Base-by-base conservation (phyloP, 2,329 filamentous ascomycete genomes). In the Fusarium compactum region DNA sequence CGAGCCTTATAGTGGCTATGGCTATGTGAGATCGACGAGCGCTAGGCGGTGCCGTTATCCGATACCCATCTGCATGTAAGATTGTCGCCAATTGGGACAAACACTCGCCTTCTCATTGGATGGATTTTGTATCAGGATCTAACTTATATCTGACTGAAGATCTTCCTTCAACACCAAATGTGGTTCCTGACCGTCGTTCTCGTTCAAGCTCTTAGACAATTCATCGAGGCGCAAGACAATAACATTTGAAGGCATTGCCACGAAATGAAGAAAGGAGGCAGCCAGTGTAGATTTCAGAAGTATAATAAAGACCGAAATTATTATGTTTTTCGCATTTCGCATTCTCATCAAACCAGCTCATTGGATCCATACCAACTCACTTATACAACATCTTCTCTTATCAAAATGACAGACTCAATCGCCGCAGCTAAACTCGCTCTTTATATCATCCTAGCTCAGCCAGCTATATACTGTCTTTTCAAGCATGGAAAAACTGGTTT, bases 401-500 rank as follows among this genome's bases (percentile, higher is more conserved):
- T 43, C 59, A 24, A 43, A 30, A 64, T 64, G 61, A 44, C 50
- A 30, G 61, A 64, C 58, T 58, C 58, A 2, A 22, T 40, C 27
- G 44, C 61, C 4, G 61, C 59, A 20, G 61, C 61, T 5, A 48
- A 64, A 22, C 18, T 64, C 1, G 61, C 61, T 15, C 46, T 64
- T 6, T 64, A 57, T 0, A 56, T 64, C 6, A 57, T 64, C 25
- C 24, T 64, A n/a, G 41, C 29, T 4, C 61, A 64, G 12, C 61
- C 59, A 48, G 59, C 61, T 10, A 18, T 30, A 14, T 64, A 64
- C 22, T 64, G 61, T 10, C 48, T 64, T 8, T 64, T 64, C 24
- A 64, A 64, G 8, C 61, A 64, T 34, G 61, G 59, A 47, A 64
- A 64, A 6, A 64, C 58, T 5, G 61, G 61, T 2, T 30, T 64